Conservation (phyloP, 805 yeast species). For the Metschnikowia colocasiae region DNA sequence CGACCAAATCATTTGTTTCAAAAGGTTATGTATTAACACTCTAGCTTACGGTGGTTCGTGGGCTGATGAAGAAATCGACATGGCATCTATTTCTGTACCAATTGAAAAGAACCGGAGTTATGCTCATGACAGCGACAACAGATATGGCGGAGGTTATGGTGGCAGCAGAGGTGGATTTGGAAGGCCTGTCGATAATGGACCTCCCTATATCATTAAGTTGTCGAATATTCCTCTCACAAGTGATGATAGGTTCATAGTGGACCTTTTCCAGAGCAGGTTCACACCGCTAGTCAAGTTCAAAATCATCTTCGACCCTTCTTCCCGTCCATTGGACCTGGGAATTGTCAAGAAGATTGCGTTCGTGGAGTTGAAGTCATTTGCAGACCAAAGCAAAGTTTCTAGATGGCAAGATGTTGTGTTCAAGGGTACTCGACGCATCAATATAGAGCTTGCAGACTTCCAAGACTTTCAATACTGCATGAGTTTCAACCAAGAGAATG, state of each 20-base stretch:
- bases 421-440: slow-evolving; percentile 37
- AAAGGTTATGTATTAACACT: slow-evolving; percentile 16
- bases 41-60: slow-evolving; percentile 45
- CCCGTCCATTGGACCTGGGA: slow-evolving; percentile 34
- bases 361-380: slow-evolving; percentile 51
- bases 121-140: slow-evolving; percentile 8
- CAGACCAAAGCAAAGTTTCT: slow-evolving; percentile 53
- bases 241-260: slow-evolving; percentile 49
- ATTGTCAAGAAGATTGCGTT: slow-evolving; percentile 56
- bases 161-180: slow-evolving; percentile 9
- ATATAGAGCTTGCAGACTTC: slow-evolving; percentile 39
- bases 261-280: slow-evolving; percentile 60
- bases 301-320: slow-evolving; percentile 51
- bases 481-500: slow-evolving; percentile 36
- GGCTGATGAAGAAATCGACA: slow-evolving; percentile 46
- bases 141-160: slow-evolving; percentile 9
- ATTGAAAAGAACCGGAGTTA: slow-evolving; percentile 36
- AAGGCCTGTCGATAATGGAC: slow-evolving; percentile 26
- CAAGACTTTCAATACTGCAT: slow-evolving; percentile 39
- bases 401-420: slow-evolving; percentile 61
- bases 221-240: slow-evolving; percentile 56
- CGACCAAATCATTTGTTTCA: not conserved
- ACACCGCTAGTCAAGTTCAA: slow-evolving; percentile 57
- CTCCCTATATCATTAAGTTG: slow-evolving; percentile 66
- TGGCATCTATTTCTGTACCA: slow-evolving; percentile 44